These are phyloP conservation scores for Saksenaea oblongispora DNA, from an alignment of 371 early-diverging fungal genomes.

Conservation along the genomic window DNA sequence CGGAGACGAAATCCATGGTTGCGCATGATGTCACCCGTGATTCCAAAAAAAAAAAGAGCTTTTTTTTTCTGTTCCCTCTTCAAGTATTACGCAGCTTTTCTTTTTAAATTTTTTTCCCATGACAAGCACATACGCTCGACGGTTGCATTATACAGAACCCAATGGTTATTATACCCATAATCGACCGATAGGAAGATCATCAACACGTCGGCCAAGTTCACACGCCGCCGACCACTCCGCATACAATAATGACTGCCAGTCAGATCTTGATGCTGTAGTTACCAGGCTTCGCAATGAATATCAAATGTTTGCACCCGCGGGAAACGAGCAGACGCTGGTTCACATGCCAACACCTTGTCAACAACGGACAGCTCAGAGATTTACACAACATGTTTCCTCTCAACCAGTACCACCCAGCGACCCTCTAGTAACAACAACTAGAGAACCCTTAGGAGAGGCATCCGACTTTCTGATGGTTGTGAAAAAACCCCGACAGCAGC, in stretches of 20 bases:
- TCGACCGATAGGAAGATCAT: conserved; percentile 2
- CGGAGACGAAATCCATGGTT: background rate
- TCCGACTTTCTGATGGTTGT: background rate
- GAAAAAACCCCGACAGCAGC: conserved; percentile 4
- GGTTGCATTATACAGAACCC: background rate
- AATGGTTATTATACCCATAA: background rate
- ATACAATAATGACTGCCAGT: background rate
- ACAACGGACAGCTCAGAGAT: background rate
- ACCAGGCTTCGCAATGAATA: background rate
- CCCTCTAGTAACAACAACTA: background rate
- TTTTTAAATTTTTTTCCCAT: background rate
- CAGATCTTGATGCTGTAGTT: background rate
- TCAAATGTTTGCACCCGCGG: conserved; percentile 1
- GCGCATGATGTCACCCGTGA: conserved; percentile 5
- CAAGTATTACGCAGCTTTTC: background rate
- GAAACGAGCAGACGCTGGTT: background rate
- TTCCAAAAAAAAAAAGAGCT: background rate
- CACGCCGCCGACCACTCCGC: conserved; percentile 4
- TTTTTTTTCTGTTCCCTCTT: background rate
- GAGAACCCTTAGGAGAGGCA: background rate
- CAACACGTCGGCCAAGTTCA: conserved; percentile 1
- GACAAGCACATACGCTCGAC: conserved; percentile 4
- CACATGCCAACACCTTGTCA: conserved; percentile 2
- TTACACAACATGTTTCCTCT: background rate
- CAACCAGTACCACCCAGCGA: background rate